phyloP scores from a whole-genome alignment of 768 basidiomycete species.

The Auriculariales sp. region DNA sequence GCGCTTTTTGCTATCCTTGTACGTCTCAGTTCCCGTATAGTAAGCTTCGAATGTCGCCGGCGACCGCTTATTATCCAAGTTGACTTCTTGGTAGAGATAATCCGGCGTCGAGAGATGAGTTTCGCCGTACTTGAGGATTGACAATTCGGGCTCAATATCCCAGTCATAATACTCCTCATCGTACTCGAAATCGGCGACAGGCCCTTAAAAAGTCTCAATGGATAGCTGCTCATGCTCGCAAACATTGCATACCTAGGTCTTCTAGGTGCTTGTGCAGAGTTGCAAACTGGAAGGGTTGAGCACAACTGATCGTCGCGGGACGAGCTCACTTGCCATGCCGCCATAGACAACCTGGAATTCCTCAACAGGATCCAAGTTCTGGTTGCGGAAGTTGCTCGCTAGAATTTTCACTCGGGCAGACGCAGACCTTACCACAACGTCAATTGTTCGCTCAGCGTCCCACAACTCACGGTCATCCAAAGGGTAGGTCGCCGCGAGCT shows the following conservation, averaged over 20 bases:
- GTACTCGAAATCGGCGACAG: background rate
- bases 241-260: no score
- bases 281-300: no score
- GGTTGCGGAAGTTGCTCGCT: background rate
- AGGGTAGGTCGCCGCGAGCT: background rate
- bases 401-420: background rate
- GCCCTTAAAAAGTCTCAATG: no score
- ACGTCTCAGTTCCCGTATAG: background rate
- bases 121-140: background rate
- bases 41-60: background rate
- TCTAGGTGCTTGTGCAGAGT: no score
- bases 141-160: background rate
- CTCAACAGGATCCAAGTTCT: background rate
- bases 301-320: no score
- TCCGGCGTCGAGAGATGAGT: background rate
- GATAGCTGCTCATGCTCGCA: no score
- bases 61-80: background rate
- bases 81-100: no score
- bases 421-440: background rate
- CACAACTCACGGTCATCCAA: background rate
- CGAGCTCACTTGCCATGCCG: background rate
- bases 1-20: no score
- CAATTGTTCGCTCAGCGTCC: background rate
- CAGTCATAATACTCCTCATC: background rate
- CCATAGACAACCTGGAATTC: background rate